phyloP scores from a whole-genome alignment of 805 yeast genomes.

The Lipomyces lipofer region DNA sequence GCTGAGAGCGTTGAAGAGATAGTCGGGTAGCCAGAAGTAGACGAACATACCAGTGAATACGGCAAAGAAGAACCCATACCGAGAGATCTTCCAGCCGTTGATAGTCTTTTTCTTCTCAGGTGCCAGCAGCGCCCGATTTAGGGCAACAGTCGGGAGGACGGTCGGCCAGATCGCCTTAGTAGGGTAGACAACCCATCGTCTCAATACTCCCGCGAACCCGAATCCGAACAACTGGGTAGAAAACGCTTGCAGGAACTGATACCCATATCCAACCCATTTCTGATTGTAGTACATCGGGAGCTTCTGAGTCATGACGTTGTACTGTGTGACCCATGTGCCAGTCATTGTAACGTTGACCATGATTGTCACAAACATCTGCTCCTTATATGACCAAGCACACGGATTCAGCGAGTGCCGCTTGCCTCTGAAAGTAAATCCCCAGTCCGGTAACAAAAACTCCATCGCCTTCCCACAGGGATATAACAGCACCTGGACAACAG shows the following conservation, averaged over 20 bases:
- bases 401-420: slow-evolving; percentile 49
- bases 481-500: slow-evolving; percentile 64
- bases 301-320: slow-evolving; percentile 40
- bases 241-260: slow-evolving; percentile 51
- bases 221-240: slow-evolving; percentile 66
- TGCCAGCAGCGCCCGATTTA: slow-evolving; percentile 50
- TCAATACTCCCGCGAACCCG: slow-evolving; percentile 62
- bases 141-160: slow-evolving; percentile 58
- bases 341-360: slow-evolving; percentile 26
- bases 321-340: slow-evolving; percentile 15
- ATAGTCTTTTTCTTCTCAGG: slow-evolving; percentile 48
- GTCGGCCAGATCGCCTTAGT: slow-evolving; percentile 72
- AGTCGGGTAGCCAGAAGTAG: slow-evolving; percentile 66
- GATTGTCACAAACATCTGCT: slow-evolving; percentile 60
- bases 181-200: slow-evolving; percentile 61
- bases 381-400: slow-evolving; percentile 61
- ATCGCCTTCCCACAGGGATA: slow-evolving; percentile 56
- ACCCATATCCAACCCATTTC: slow-evolving; percentile 44
- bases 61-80: slow-evolving; percentile 50
- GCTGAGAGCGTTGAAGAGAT: slow-evolving; percentile 57
- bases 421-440: slow-evolving; percentile 45
- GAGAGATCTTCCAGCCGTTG: slow-evolving; percentile 61
- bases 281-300: slow-evolving; percentile 21
- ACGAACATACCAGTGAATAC: slow-evolving; percentile 47
- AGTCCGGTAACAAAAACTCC: slow-evolving; percentile 48